Evolutionary conservation across 2,329 filamentous ascomycete genomes (phyloP).

Genomic region (Trichoderma harzianum): DNA sequence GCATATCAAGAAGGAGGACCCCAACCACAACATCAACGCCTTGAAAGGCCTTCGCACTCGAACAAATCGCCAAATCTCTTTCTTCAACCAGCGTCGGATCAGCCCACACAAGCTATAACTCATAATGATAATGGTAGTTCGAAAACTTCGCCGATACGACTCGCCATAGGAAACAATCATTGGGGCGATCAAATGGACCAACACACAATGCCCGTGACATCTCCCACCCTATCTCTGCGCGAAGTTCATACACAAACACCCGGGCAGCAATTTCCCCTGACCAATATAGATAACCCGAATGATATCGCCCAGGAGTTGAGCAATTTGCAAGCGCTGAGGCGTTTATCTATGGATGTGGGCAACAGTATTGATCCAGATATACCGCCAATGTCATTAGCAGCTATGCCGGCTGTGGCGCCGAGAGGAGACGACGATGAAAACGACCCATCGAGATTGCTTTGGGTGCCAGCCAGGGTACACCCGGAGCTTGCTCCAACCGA

Average conservation of each 20-base stretch:
- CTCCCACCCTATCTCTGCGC: constrained; percentile 52
- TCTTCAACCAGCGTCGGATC: constrained; percentile 46
- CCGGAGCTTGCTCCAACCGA: constrained; percentile 93
- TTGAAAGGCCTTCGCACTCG: constrained; percentile 25
- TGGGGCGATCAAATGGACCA: constrained; percentile 41
- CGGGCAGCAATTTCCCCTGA: constrained; percentile 67
- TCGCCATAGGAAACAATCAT: constrained; percentile 39
- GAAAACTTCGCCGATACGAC: constrained; percentile 45
- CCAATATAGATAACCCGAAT: constrained; percentile 85
- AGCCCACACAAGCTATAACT: neutral
- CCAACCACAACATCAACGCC: constrained; percentile 23
- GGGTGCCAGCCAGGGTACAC: constrained; percentile 92
- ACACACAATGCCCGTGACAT: constrained; percentile 42
- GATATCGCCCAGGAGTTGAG: constrained; percentile 89
- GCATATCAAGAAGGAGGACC: constrained; percentile 52
- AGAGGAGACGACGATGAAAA: constrained; percentile 75
- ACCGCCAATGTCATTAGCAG: constrained; percentile 63
- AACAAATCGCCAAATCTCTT: constrained; percentile 41
- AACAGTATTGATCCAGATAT: constrained; percentile 71
- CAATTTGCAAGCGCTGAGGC: constrained; percentile 83
- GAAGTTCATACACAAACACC: constrained; percentile 62
- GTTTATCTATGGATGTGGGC: constrained; percentile 92
- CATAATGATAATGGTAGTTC: constrained; percentile 32
- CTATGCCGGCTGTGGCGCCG: constrained; percentile 70
- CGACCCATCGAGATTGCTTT: constrained; percentile 84